Base-by-base conservation (phyloP, 495 filamentous ascomycete species). In the Endocarpon pusillum region DNA sequence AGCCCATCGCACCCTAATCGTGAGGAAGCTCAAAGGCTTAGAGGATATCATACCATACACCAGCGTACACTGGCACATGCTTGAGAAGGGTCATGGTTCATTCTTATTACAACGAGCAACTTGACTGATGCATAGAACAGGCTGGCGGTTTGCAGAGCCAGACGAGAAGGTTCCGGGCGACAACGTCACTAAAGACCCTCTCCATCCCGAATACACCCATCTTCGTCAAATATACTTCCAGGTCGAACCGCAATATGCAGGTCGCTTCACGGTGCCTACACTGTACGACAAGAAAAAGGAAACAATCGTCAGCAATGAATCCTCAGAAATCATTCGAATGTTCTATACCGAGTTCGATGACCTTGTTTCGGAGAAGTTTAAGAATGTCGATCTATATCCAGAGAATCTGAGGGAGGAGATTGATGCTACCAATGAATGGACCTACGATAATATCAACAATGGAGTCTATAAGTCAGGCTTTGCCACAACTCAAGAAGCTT, bases 401-500 rank as follows among this genome's bases (percentile, higher is more conserved):
- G 38, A 57, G 20, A 41, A 62, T 1, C 57, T 85, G 14, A 61
- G 58, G 17, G 35, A 50, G 30, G 49, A 75, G 14, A 89, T 93
- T 47, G 80, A 93, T 39, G 61, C 64, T 28, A 57, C 74, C 36
- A 89, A 89, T 49, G 69, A 71, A 20, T 91, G 82, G 82, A 74
- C 77, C 38, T 89, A 89, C 55, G 66, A 80, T 44, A 69, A 78
- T 38, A 62, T 93, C 49, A 93, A 93, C 52, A 85, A 86, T 48
- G 84, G 81, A 23, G 81, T 91, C 21, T 91, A 91, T 60, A 79
- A 76, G 49, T 63, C 64, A 41, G 74, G 74, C 28, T 79, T 79
- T 51, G 74, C 74, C 23, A 77, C 72, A 3, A 75, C 72, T 1
- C 75, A 91, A 61, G 71, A 75, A 49, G 81, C 78, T 21, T 91